Conservation (phyloP, 148 eudicot genomes). For the Silene conica region DNA sequence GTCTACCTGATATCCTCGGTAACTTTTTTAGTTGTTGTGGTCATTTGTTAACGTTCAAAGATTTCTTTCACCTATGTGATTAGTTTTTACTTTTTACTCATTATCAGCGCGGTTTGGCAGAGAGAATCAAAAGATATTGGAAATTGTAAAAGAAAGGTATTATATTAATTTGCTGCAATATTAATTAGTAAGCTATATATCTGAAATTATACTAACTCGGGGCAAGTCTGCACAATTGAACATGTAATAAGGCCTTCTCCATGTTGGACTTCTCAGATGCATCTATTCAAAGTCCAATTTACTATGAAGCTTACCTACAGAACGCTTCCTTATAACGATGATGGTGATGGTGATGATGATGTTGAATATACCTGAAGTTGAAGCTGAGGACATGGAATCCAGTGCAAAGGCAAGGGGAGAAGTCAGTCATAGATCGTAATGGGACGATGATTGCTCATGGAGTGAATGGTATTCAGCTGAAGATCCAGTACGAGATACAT, state of each 20-base stretch:
- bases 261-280: conserved; percentile 66
- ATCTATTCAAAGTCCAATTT: conserved; percentile 63
- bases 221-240: conserved; percentile 16
- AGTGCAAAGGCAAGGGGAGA: conserved; percentile 39
- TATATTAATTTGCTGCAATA: no score
- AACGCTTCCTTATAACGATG: conserved; percentile 55
- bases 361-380: conserved; percentile 45
- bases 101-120: no score
- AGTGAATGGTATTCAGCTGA: conserved; percentile 97
- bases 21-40: no score
- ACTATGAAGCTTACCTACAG: conserved; percentile 84
- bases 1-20: no score
- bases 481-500: conserved; percentile 80
- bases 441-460: conserved; percentile 98
- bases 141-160: no score
- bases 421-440: conserved; percentile 49
- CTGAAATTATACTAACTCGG: conserved; percentile 11
- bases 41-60: no score
- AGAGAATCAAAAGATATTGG: no score
- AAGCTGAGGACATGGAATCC: conserved; percentile 35
- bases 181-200: conserved; percentile 61
- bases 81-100: no score
- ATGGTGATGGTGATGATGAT: conserved; percentile 53
- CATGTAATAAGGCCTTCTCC: conserved; percentile 68
- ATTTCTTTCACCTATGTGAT: no score